phyloP scores from a whole-genome alignment of 257 asterid species.

The Ilex asprella region DNA sequence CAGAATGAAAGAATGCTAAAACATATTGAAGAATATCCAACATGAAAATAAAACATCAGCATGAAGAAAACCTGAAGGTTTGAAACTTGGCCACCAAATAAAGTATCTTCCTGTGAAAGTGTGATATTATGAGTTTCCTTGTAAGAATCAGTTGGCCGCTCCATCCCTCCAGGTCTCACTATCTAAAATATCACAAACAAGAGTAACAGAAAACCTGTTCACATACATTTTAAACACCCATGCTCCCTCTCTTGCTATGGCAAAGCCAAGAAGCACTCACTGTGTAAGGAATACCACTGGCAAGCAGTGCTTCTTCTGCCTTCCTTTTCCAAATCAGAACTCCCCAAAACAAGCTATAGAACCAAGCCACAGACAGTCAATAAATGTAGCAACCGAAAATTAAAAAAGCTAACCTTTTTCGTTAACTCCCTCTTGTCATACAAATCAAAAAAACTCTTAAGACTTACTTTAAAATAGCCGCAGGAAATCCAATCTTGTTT shows the following conservation, averaged over 20 bases:
- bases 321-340: constrained; percentile 82
- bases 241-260: background rate
- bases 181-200: constrained; percentile 46
- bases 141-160: constrained; percentile 90
- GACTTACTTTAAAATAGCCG: constrained; percentile 86
- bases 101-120: constrained; percentile 67
- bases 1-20: background rate
- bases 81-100: constrained; percentile 92
- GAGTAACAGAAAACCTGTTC: constrained; percentile 9
- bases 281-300: constrained; percentile 82
- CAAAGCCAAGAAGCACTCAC: constrained; percentile 41
- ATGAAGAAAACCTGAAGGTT: constrained; percentile 71
- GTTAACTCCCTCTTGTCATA: background rate
- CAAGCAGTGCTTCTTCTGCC: constrained; percentile 91
- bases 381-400: background rate
- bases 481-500: constrained; percentile 91
- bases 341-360: constrained; percentile 89
- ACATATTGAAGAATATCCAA: background rate
- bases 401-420: background rate
- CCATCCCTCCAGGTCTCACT: constrained; percentile 98
- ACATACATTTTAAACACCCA: background rate
- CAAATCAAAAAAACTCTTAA: background rate
- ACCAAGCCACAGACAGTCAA: constrained; percentile 8
- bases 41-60: background rate
- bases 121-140: constrained; percentile 88